Evolutionary conservation across 257 asterid species (phyloP), one percentile per base, ranked within the genome.

Genomic region (Plantago ovata): DNA sequence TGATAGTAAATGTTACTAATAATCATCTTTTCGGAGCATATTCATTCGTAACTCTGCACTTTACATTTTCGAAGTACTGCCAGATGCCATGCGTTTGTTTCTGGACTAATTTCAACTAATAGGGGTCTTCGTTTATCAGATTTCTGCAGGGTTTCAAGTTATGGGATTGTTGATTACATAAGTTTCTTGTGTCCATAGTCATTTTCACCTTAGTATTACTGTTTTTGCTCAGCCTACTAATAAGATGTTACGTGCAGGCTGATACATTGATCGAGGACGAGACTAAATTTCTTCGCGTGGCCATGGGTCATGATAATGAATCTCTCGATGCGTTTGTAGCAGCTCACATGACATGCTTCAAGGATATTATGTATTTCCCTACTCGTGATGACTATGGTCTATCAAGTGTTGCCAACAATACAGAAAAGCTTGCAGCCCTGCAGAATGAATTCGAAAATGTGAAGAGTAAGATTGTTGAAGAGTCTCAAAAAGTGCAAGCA

Each of bases 251-350:
- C 46, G 12, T 52, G 83, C 74, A 91, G 98, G 95, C 98, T 40
- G 91, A 83, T 53, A 55, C 72, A 66, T 73, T 86, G 63, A 84
- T 92, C 45, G 67, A 74, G 77, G 82, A 75, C 0, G 97, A 86
- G 68, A 71, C 71, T 62, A 68, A 72, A 41, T 77, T 72, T 75
- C 79, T 89, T 52, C 72, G 85, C 55, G 72, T 75, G 23, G 85
- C 96, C 54, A 78, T 93, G 96, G 95, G 99, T 41, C 97, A 93
- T 58, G 95, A 81, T 74, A 75, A 68, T 65, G 94, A 84, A 70
- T 74, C 97, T 40, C 61, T 83, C 33, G 93, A 86, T 64, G 95
- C 70, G 56, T 89, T 76, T 68, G 76, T 84, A 40, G 96, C 89
- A 76, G 97, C 88, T 20, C 99, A 93, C 67, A 62, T 60, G 16